These are phyloP conservation scores for Beauveria scarabaeidicola DNA, from an alignment of 2,329 filamentous ascomycete species.

Conservation along the genomic window DNA sequence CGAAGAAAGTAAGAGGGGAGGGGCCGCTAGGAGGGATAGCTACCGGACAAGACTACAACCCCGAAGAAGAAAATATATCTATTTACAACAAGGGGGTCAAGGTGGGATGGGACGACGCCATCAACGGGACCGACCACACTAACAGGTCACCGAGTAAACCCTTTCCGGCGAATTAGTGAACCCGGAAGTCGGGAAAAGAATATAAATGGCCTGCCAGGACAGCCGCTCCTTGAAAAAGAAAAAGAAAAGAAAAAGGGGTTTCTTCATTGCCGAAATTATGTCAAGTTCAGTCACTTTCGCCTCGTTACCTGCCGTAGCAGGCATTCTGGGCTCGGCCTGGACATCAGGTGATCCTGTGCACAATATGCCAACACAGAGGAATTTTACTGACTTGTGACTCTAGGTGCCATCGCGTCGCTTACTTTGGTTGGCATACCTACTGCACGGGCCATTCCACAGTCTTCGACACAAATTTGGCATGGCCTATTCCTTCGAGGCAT, in stretches of 20 bases:
- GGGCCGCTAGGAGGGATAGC: too few species aligned
- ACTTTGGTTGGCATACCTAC: neutral
- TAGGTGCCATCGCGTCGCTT: neutral
- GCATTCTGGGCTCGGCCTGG: neutral
- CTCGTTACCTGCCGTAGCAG: neutral
- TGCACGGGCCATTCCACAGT: neutral
- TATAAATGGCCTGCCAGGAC: neutral
- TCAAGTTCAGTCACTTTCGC: neutral
- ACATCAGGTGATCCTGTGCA: neutral
- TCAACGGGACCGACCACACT: too few species aligned
- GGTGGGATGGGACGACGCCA: too few species aligned
- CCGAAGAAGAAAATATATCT: too few species aligned
- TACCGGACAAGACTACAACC: too few species aligned
- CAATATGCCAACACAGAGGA: neutral
- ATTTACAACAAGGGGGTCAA: too few species aligned
- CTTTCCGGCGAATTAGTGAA: too few species aligned
- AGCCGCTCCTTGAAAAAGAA: neutral
- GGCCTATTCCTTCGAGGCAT: conserved; percentile 29
- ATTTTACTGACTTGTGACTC: neutral
- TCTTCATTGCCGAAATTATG: neutral
- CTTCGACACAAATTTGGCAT: conserved; percentile 23
- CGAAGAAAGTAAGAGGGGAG: too few species aligned
- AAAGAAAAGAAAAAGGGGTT: neutral
- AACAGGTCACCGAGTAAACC: too few species aligned
- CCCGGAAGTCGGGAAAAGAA: neutral